Percentiles rank a stretch among this genome's conserved stretches.
Conservation (phyloP, 2,329 filamentous ascomycete species). For the Nothomitra cinnamomea region DNA sequence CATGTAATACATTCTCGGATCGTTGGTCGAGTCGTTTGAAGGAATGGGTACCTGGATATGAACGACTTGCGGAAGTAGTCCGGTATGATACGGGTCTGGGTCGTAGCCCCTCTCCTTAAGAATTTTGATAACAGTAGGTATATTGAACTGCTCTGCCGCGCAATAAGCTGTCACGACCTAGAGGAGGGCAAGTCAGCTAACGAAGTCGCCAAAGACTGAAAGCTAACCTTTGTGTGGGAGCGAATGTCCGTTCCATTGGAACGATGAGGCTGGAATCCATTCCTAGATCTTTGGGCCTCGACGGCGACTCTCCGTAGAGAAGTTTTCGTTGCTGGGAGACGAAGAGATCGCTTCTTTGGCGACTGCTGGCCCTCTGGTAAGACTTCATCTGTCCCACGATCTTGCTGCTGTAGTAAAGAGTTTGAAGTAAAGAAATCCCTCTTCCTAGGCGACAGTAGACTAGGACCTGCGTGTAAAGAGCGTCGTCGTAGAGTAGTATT, state of each 20-base stretch:
- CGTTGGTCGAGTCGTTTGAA: slow-evolving; percentile 12
- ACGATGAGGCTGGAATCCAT: slow-evolving; percentile 27
- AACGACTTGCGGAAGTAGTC: slow-evolving; percentile 46
- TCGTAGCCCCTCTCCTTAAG: slow-evolving; percentile 41
- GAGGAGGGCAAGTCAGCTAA: background rate
- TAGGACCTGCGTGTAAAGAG: background rate
- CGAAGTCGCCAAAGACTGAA: too few species aligned
- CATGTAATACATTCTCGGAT: background rate
- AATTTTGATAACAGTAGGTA: slow-evolving; percentile 38
- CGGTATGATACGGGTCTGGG: slow-evolving; percentile 44
- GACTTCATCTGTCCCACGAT: background rate
- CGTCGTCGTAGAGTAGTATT: background rate
- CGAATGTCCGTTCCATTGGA: slow-evolving; percentile 20
- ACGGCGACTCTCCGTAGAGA: slow-evolving; percentile 73
- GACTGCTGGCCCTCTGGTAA: background rate
- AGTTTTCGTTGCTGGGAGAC: slow-evolving; percentile 40
- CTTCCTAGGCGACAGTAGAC: slow-evolving; percentile 27
- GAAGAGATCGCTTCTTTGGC: slow-evolving; percentile 6
- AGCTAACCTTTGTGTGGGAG: slow-evolving; percentile 21
- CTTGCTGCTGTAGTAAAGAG: slow-evolving; percentile 31
- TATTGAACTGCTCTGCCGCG: slow-evolving; percentile 49
- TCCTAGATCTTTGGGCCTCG: slow-evolving; percentile 53
- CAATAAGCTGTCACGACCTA: slow-evolving; percentile 46
- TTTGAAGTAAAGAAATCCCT: slow-evolving; percentile 52
- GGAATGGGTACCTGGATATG: slow-evolving; percentile 36